phyloP scores from a whole-genome alignment of 179 eudicot species.

The Corrigiola litoralis region DNA sequence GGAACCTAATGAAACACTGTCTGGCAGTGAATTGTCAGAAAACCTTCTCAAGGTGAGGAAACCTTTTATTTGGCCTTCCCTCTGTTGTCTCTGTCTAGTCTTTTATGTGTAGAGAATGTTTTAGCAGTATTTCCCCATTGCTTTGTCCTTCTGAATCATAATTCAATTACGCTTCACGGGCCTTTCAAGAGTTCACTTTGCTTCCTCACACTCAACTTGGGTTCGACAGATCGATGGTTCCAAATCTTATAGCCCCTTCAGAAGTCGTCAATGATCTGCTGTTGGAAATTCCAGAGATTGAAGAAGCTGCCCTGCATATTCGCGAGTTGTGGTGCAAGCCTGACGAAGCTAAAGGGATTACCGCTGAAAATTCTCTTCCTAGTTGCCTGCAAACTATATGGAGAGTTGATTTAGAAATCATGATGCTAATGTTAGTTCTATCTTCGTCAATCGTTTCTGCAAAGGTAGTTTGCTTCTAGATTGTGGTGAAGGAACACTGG shows the following conservation, averaged over 20 bases:
- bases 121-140: too few species aligned
- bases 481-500: slow-evolving; percentile 88
- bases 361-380: slow-evolving; percentile 34
- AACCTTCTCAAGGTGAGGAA: slow-evolving; percentile 20
- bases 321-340: slow-evolving; percentile 27
- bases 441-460: slow-evolving; percentile 68
- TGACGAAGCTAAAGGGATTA: neutral
- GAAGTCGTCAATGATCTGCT: slow-evolving; percentile 49
- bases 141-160: too few species aligned
- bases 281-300: slow-evolving; percentile 66
- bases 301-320: slow-evolving; percentile 51
- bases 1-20: neutral
- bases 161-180: too few species aligned
- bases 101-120: too few species aligned
- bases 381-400: slow-evolving; percentile 59
- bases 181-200: slow-evolving; percentile 74
- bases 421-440: slow-evolving; percentile 81
- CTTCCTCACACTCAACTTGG: slow-evolving; percentile 69
- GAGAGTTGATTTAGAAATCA: slow-evolving; percentile 84
- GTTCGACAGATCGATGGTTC: slow-evolving; percentile 55
- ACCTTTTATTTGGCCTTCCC: neutral
- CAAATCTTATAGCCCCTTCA: slow-evolving; percentile 22
- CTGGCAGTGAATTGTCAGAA: slow-evolving; percentile 8
- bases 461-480: slow-evolving; percentile 79
- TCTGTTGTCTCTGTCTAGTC: too few species aligned